These are phyloP conservation scores for Fusarium albosuccineum DNA, from an alignment of 2,329 filamentous ascomycete genomes.

Conservation along the genomic window DNA sequence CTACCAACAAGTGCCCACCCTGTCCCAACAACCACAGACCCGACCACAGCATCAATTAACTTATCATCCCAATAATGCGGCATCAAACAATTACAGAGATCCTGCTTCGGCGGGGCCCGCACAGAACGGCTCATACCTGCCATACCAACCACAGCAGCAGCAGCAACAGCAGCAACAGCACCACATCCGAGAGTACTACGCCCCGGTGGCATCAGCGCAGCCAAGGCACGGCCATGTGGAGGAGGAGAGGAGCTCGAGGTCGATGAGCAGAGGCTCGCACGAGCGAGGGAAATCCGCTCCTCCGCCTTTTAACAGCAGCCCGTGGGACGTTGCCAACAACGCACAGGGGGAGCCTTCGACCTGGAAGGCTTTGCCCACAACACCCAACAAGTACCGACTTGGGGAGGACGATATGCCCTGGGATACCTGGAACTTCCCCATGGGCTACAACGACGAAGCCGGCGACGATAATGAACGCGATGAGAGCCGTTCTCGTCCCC, in stretches of 20 bases:
- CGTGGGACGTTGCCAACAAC: conserved; percentile 57
- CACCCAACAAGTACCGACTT: conserved; percentile 52
- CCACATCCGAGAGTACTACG: conserved; percentile 29
- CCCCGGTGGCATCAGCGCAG: conserved; percentile 15
- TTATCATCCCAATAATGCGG: conserved; percentile 3
- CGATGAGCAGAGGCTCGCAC: conserved; percentile 48
- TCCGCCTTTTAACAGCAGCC: conserved; percentile 61
- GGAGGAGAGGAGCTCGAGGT: conserved; percentile 35
- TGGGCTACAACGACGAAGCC: conserved; percentile 34
- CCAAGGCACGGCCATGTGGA: conserved; percentile 7
- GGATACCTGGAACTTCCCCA: conserved; percentile 51
- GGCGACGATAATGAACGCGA: conserved; percentile 8
- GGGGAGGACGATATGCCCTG: conserved; percentile 64
- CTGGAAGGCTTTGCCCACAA: conserved; percentile 60
- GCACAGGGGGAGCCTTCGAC: conserved; percentile 41
- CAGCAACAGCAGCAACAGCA: conserved; percentile 30
- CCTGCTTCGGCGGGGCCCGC: conserved; percentile 9
- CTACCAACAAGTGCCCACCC: conserved; percentile 19
- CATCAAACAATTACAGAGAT: conserved; percentile 23
- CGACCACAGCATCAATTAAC: conserved; percentile 28
- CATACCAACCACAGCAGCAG: conserved; percentile 26
- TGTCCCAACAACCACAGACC: conserved; percentile 15
- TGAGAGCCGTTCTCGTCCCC: conserved; percentile 10
- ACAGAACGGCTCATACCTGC: conserved; percentile 19
- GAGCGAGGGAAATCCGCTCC: conserved; percentile 64